Base-by-base conservation (phyloP, 169 alveolate species). In the Cryptosporidium sp. region DNA sequence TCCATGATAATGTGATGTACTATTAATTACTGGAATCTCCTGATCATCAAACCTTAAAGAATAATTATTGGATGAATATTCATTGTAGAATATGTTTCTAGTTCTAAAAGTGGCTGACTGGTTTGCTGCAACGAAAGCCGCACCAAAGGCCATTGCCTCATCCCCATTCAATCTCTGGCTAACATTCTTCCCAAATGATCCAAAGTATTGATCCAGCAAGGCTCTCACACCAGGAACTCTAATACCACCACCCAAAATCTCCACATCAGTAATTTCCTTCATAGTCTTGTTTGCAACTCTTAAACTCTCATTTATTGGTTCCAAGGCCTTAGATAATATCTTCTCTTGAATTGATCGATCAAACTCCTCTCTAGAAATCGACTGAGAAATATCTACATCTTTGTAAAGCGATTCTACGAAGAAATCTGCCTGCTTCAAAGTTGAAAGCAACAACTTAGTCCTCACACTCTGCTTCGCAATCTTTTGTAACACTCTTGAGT, bases 141-240 rank as follows among this genome's bases (percentile, higher is more conserved):
- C 93, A 0, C 96, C 96, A 48, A 93, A 92, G 45, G 95, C 91
- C 95, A 94, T 94, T 10, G 96, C 93, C 73, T 94, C 96, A 85
- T 94, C 96, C 48, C 96, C 96, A 69, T 94, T 94, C 73, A 94
- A 75, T 72, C 94, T 95, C 53, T 91, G 91, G 2, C 95, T 94
- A 18, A 94, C 70, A 58, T 91, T 75, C 52, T 37, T 80, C 4
- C 68, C 71, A 71, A 80, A 44, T 14, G 73, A 60, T 3, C 85
- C 92, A 44, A 94, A 85, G 33, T 72, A 42, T 42, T 75, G 67
- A 72, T 85, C 86, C 21, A 94, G 33, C 39, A 65, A 51, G 31
- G 93, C 94, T 35, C 93, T 91, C 44, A 94, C 91, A 12, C 75
- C 87, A 18, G 96, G 96, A 6, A 94, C 92, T 61, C 96, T 68